These are phyloP conservation scores for Arthrobotrys megalospora DNA, from an alignment of 2,329 filamentous ascomycete genomes.

Conservation along the genomic window DNA sequence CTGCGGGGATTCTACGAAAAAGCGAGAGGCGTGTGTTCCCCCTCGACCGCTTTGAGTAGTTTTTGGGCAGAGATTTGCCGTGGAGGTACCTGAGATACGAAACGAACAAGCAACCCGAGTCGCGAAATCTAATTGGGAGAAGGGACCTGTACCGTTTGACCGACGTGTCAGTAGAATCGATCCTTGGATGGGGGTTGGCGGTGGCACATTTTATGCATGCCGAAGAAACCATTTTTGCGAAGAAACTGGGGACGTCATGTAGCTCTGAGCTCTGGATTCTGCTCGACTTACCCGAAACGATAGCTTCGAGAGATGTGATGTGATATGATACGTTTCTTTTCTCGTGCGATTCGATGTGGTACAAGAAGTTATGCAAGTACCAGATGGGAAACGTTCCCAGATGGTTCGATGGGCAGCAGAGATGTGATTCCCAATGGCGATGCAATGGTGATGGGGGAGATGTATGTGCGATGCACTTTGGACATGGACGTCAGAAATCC, in stretches of 20 bases:
- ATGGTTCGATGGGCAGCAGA: slow-evolving; percentile 49
- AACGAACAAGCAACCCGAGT: slow-evolving; percentile 15
- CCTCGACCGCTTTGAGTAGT: slow-evolving; percentile 39
- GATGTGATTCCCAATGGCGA: slow-evolving; percentile 43
- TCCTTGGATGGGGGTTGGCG: slow-evolving; percentile 23
- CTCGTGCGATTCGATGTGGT: slow-evolving; percentile 48
- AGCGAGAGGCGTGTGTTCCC: slow-evolving; percentile 49
- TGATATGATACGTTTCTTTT: slow-evolving; percentile 7
- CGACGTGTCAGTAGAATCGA: slow-evolving; percentile 57
- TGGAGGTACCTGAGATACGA: slow-evolving; percentile 50
- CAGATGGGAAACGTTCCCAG: background rate
- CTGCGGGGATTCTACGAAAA: slow-evolving; percentile 56
- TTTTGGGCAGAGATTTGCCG: slow-evolving; percentile 44
- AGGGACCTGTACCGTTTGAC: slow-evolving; percentile 28
- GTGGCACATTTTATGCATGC: slow-evolving; percentile 57
- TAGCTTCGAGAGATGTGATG: slow-evolving; percentile 18
- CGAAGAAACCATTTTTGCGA: slow-evolving; percentile 29
- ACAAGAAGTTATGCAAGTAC: slow-evolving; percentile 32
- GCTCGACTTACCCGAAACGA: slow-evolving; percentile 51
- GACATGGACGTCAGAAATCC: slow-evolving; percentile 6
- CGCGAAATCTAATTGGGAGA: slow-evolving; percentile 53
- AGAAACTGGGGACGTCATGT: slow-evolving; percentile 15
- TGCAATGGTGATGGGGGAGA: slow-evolving; percentile 34
- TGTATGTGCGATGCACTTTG: slow-evolving; percentile 29
- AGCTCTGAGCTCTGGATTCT: slow-evolving; percentile 39